Conservation (phyloP, 2,329 filamentous ascomycete species). For the Claviceps purpurea region DNA sequence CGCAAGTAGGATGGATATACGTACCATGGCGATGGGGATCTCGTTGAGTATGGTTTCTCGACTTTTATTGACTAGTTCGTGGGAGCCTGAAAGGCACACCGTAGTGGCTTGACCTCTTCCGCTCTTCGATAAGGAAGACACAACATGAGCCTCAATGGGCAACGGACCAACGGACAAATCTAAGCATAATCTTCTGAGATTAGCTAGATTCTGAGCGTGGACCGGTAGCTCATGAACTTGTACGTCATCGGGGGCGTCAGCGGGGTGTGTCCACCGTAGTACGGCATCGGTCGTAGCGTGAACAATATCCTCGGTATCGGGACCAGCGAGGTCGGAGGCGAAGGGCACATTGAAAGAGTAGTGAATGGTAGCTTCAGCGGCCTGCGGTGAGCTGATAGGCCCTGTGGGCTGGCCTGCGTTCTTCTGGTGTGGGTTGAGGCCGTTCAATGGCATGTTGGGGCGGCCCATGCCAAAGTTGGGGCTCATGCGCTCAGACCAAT, state of each 20-base stretch:
- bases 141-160: constrained; percentile 71
- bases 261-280: constrained; percentile 85
- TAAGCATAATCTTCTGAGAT: constrained; percentile 65
- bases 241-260: constrained; percentile 70
- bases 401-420: constrained; percentile 36
- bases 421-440: constrained; percentile 45
- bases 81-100: constrained; percentile 78
- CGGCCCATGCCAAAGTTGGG: constrained; percentile 54
- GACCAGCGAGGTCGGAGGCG: constrained; percentile 79
- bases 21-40: constrained; percentile 82
- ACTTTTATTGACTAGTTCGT: constrained; percentile 80
- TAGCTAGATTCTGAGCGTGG: constrained; percentile 73
- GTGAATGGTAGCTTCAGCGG: constrained; percentile 68
- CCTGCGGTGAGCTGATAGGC: constrained; percentile 52
- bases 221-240: constrained; percentile 85
- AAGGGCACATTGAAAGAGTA: constrained; percentile 97
- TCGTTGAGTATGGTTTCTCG: constrained; percentile 82
- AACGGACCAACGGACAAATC: constrained; percentile 60
- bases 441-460: constrained; percentile 41
- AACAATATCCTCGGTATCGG: constrained; percentile 86
- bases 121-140: constrained; percentile 66
- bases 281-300: constrained; percentile 83
- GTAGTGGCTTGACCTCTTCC: constrained; percentile 64
- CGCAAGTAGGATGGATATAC: constrained; percentile 18
- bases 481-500: constrained; percentile 58